Evolutionary conservation across 2,329 filamentous ascomycete genomes (phyloP).

Genomic region (Xylaria sp.): DNA sequence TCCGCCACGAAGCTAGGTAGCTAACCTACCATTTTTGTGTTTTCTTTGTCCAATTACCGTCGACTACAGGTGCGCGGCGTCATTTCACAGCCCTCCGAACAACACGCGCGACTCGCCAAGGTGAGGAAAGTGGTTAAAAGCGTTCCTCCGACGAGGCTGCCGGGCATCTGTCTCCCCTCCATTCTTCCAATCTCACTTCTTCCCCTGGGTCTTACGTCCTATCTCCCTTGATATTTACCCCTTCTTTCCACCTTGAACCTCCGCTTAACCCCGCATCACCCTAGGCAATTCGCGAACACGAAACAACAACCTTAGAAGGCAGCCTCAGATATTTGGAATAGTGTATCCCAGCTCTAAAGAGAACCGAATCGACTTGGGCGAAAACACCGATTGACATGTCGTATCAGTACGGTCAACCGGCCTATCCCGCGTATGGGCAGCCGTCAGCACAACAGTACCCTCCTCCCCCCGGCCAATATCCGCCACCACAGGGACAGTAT

Average conservation of each 20-base stretch:
- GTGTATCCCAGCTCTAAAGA: neutral
- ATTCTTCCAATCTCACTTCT: neutral
- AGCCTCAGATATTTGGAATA: neutral
- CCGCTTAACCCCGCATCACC: neutral
- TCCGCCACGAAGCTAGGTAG: neutral
- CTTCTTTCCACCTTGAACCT: neutral
- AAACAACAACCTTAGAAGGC: neutral
- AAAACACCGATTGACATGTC: constrained; percentile 20
- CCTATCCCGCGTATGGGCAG: constrained; percentile 30
- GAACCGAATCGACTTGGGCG: neutral
- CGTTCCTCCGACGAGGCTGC: neutral
- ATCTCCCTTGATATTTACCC: neutral
- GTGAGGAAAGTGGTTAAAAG: neutral
- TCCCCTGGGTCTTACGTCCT: neutral
- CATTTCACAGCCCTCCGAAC: neutral
- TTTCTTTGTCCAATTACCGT: neutral
- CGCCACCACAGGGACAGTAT: constrained; percentile 10
- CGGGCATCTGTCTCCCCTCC: neutral
- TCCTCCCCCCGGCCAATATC: constrained; percentile 30
- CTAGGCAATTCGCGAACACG: too few species aligned
- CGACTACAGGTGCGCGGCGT: neutral
- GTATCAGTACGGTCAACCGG: constrained; percentile 26
- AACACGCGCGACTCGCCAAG: neutral
- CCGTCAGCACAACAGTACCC: constrained; percentile 37
- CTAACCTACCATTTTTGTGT: too few species aligned